These are phyloP conservation scores for Solanum microdontum DNA, from an alignment of 257 asterid genomes.

Conservation along the genomic window DNA sequence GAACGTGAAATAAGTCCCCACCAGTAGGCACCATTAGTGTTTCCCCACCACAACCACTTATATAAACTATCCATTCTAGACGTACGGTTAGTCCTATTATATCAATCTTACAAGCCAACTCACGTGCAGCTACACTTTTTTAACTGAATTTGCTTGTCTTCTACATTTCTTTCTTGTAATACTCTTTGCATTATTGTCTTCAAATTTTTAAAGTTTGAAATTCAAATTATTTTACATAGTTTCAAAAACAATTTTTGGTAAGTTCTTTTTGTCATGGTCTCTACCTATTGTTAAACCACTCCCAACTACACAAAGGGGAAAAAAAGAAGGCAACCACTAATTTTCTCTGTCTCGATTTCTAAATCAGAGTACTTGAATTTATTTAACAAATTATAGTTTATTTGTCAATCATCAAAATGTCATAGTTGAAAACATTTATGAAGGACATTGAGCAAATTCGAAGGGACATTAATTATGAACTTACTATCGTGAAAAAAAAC, in stretches of 20 bases:
- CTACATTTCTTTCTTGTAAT: neutral
- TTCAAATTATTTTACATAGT: neutral
- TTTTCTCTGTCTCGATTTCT: neutral
- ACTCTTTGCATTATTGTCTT: neutral
- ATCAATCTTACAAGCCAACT: neutral
- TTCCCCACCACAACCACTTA: neutral
- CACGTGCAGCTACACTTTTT: neutral
- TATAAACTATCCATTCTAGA: neutral
- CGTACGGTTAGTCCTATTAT: neutral
- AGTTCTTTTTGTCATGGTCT: neutral
- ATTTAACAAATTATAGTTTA: neutral
- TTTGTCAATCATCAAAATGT: neutral
- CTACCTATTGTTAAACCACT: neutral
- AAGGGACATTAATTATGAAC: neutral
- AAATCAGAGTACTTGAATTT: neutral
- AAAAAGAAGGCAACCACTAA: neutral
- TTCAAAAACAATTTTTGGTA: neutral
- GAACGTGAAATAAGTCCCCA: neutral
- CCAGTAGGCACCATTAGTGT: neutral
- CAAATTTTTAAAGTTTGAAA: neutral
- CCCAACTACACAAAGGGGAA: neutral
- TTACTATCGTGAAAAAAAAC: neutral
- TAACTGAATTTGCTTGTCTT: neutral
- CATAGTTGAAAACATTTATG: neutral
- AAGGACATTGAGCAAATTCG: neutral